These are phyloP conservation scores for Gracilaria gracilis DNA, from an alignment of 23 red algal genomes.

Conservation along the genomic window DNA sequence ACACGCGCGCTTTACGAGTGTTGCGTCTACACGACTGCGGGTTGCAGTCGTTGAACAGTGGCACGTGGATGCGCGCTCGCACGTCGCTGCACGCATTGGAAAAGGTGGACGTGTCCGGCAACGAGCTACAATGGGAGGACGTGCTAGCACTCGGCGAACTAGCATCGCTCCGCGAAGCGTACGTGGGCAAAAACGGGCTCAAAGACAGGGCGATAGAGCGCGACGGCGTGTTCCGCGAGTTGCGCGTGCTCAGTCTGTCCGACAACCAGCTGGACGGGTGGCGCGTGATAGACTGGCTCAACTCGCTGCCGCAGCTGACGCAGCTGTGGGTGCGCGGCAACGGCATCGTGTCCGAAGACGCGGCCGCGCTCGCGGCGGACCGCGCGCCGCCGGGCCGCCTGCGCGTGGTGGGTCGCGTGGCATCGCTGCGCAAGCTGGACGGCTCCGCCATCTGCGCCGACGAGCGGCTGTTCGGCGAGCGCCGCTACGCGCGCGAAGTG, in stretches of 20 bases:
- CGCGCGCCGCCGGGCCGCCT: slow-evolving; percentile 27
- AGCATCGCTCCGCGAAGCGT: slow-evolving; percentile 11
- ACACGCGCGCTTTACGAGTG: neutral
- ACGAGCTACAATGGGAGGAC: slow-evolving; percentile 36
- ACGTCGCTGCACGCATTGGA: neutral
- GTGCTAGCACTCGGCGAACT: slow-evolving; percentile 19
- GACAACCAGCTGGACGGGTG: slow-evolving; percentile 46
- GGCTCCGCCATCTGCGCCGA: slow-evolving; percentile 35
- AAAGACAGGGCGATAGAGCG: neutral
- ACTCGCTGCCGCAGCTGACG: neutral
- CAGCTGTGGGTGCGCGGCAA: slow-evolving; percentile 45
- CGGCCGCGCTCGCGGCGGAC: neutral
- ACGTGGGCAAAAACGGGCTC: slow-evolving; percentile 50
- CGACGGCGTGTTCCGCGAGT: slow-evolving; percentile 11
- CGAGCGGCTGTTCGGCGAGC: slow-evolving; percentile 56
- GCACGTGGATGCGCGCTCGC: neutral
- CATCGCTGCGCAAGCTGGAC: slow-evolving; percentile 25
- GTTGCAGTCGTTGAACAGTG: neutral
- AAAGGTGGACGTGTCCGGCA: slow-evolving; percentile 40
- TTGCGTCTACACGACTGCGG: slow-evolving; percentile 52
- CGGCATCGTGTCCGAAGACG: neutral
- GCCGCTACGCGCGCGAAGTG: slow-evolving; percentile 8
- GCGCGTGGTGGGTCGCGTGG: slow-evolving; percentile 26
- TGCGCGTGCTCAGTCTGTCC: slow-evolving; percentile 49
- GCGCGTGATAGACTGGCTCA: slow-evolving; percentile 28